Evolutionary conservation across 345 rosid genomes (phyloP).

Genomic region (Hibiscus syriacus): DNA sequence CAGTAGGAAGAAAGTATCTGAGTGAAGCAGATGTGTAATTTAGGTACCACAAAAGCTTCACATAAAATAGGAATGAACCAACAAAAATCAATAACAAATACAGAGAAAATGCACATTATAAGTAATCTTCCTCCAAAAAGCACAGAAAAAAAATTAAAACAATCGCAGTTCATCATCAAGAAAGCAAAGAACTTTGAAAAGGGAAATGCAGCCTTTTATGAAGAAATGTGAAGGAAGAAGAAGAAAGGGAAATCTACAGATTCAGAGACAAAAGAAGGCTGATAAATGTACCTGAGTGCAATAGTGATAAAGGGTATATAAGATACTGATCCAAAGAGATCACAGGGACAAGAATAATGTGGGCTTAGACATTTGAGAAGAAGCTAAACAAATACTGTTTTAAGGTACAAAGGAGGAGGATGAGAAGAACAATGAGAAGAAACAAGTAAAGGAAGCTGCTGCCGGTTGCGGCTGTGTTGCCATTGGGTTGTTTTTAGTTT

Average conservation of each 20-base stretch:
- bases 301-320: neutral
- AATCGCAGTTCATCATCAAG: neutral
- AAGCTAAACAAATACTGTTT: slow-evolving; percentile 21
- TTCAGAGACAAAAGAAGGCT: slow-evolving; percentile 4
- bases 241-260: slow-evolving; percentile 17
- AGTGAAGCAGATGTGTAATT: slow-evolving; percentile 5
- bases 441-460: slow-evolving; percentile 30
- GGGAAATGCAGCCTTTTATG: slow-evolving; percentile 19
- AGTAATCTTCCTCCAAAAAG: neutral
- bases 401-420: slow-evolving; percentile 20
- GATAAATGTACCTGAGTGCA: slow-evolving; percentile 22
- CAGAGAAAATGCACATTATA: slow-evolving; percentile 9
- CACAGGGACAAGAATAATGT: slow-evolving; percentile 21
- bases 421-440: slow-evolving; percentile 19
- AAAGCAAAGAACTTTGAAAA: slow-evolving; percentile 5
- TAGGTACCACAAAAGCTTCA: too few relatives aligned
- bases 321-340: slow-evolving; percentile 23
- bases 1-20: neutral
- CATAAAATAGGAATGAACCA: too few relatives aligned
- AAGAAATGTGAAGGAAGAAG: slow-evolving; percentile 11
- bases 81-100: too few relatives aligned
- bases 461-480: slow-evolving; percentile 29
- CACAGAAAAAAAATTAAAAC: neutral
- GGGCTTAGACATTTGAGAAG: slow-evolving; percentile 21
- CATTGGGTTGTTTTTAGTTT: slow-evolving; percentile 27